Conservation (phyloP, 768 basidiomycete genomes). For the Hygrophorus russula region DNA sequence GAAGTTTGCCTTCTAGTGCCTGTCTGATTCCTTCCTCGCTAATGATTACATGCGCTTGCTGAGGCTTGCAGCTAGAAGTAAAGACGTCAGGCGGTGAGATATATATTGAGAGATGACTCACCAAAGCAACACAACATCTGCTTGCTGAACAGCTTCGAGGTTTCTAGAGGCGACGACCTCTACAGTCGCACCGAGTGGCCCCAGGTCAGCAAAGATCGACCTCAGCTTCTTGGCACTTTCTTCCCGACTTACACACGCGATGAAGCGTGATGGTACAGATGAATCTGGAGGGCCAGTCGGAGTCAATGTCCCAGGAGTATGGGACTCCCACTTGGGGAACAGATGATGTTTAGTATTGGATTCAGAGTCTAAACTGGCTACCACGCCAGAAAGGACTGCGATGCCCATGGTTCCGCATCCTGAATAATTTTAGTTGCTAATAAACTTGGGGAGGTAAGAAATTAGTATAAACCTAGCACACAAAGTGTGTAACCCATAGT, state of each 20-base stretch:
- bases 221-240: slow-evolving; percentile 63
- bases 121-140: slow-evolving; percentile 88
- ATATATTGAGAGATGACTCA: slow-evolving; percentile 22
- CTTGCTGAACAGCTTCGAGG: slow-evolving; percentile 52
- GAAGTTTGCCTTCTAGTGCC: slow-evolving; percentile 79
- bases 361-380: slow-evolving; percentile 61
- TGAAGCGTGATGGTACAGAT: slow-evolving; percentile 67
- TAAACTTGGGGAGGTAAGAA: slow-evolving; percentile 6
- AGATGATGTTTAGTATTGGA: slow-evolving; percentile 17
- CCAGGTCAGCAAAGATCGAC: slow-evolving; percentile 45
- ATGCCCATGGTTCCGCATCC: slow-evolving; percentile 99
- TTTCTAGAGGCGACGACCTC: slow-evolving; percentile 66
- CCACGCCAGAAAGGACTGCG: slow-evolving; percentile 86
- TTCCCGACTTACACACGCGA: slow-evolving; percentile 77
- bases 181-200: slow-evolving; percentile 51
- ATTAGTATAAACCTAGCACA: slow-evolving; percentile 50
- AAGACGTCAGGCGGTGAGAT: background rate
- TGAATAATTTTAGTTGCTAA: slow-evolving; percentile 18
- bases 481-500: slow-evolving; percentile 89
- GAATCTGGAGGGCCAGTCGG: slow-evolving; percentile 53
- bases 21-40: slow-evolving; percentile 64
- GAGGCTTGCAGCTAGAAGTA: slow-evolving; percentile 78
- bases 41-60: slow-evolving; percentile 70
- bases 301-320: slow-evolving; percentile 65
- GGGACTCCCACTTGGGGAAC: slow-evolving; percentile 48